phyloP scores from a whole-genome alignment of 1,284 basidiomycete species.

The Cutaneotrichosporon cutaneum region DNA sequence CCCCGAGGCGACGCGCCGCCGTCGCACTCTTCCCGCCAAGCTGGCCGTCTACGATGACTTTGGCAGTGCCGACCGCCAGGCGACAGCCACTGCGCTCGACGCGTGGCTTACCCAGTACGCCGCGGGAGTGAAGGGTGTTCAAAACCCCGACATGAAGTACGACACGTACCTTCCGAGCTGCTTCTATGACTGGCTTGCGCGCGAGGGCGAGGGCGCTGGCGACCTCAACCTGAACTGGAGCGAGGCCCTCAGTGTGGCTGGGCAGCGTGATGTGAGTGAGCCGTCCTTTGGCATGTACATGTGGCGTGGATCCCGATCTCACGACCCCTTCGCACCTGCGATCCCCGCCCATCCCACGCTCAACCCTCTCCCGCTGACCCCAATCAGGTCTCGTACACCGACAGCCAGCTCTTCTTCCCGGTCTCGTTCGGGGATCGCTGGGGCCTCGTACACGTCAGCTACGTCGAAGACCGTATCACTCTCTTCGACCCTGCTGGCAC shows the following conservation, averaged over 20 bases:
- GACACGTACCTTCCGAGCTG: background rate
- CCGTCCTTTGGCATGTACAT: too few species aligned
- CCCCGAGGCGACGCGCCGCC: background rate
- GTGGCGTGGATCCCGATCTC: too few species aligned
- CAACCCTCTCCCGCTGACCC: background rate
- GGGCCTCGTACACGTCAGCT: conserved; percentile 4
- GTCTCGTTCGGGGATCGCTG: background rate
- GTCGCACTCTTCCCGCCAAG: background rate
- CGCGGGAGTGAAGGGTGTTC: background rate
- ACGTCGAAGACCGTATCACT: background rate
- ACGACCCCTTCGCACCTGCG: too few species aligned
- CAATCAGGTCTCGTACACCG: conserved; percentile 8
- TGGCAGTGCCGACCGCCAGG: background rate
- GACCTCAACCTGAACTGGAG: background rate
- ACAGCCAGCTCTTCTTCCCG: conserved; percentile 3
- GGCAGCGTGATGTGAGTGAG: background rate
- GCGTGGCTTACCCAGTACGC: background rate
- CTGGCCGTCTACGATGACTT: background rate
- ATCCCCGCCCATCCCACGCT: too few species aligned
- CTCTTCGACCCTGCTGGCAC: background rate
- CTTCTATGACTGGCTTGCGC: conserved; percentile 3
- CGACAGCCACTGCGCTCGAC: background rate
- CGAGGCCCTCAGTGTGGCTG: background rate
- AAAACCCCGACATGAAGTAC: background rate
- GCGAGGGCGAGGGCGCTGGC: background rate